Conservation (phyloP, 768 basidiomycete genomes). For the Pisolithus albus region DNA sequence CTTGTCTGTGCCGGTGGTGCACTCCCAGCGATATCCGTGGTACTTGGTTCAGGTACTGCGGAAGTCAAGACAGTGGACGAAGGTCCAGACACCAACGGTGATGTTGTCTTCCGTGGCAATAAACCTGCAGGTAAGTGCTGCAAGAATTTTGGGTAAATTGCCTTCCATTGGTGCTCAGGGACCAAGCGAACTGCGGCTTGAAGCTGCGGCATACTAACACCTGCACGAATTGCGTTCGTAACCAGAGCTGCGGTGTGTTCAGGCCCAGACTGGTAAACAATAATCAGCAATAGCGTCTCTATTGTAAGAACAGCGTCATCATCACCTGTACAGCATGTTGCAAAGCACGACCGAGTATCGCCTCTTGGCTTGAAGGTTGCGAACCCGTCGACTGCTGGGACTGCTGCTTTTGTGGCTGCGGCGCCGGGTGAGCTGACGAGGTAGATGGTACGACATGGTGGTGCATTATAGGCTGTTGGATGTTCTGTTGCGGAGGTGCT, state of each 20-base stretch:
- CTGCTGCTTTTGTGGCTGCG: not conserved
- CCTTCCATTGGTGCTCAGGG: not conserved
- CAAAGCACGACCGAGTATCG: constrained; percentile 16
- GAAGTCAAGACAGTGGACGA: not conserved
- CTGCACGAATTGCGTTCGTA: not conserved
- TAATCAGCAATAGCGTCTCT: not conserved
- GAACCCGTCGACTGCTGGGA: not conserved
- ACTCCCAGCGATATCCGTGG: not conserved
- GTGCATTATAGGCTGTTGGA: not conserved
- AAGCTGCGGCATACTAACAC: not conserved
- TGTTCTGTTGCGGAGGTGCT: not conserved
- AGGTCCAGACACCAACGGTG: not conserved
- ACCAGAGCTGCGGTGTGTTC: constrained; percentile 7
- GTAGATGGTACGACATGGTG: not conserved
- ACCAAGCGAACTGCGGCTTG: not conserved
- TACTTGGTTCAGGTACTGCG: not conserved
- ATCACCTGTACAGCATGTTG: constrained; percentile 16
- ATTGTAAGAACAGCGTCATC: constrained; percentile 3
- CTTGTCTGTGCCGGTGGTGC: not conserved
- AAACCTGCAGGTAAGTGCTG: not conserved
- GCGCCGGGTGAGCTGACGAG: not conserved
- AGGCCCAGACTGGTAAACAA: constrained; percentile 13
- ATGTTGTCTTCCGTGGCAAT: not conserved
- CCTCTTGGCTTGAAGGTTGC: constrained; percentile 3
- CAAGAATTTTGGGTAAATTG: not conserved